phyloP scores from a whole-genome alignment of 2,329 filamentous ascomycete species.

The Epichloe bromicola region DNA sequence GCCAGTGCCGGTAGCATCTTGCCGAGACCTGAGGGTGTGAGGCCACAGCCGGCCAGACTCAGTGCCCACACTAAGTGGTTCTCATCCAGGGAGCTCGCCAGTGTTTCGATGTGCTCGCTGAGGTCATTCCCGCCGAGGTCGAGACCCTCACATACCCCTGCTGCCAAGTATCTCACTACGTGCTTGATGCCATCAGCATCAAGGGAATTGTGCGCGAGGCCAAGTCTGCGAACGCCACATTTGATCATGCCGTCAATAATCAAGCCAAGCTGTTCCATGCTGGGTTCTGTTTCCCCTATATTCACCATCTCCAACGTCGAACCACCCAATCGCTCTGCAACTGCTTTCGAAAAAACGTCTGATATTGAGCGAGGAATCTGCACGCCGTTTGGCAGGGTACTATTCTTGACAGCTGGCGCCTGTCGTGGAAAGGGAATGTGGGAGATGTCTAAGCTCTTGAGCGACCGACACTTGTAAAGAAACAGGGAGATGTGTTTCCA shows the following conservation, averaged over 20 bases:
- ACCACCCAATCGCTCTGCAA: conserved; percentile 66
- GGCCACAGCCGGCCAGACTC: conserved; percentile 73
- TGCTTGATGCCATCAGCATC: conserved; percentile 62
- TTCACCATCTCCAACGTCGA: conserved; percentile 69
- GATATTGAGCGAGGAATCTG: conserved; percentile 23
- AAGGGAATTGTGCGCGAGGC: conserved; percentile 71
- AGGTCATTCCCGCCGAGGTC: conserved; percentile 80
- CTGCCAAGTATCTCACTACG: conserved; percentile 61
- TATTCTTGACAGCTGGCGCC: conserved; percentile 16
- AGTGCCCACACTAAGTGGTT: conserved; percentile 60
- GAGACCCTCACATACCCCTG: conserved; percentile 70
- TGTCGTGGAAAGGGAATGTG: conserved; percentile 61
- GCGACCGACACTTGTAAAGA: conserved; percentile 74
- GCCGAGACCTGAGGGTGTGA: conserved; percentile 60
- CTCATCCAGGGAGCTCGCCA: conserved; percentile 39
- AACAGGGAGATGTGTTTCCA: conserved; percentile 90
- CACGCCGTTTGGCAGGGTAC: conserved; percentile 19
- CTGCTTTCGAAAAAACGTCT: conserved; percentile 54
- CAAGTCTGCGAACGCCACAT: conserved; percentile 65
- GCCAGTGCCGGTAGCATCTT: conserved; percentile 62
- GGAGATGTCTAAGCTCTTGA: conserved; percentile 78
- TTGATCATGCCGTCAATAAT: conserved; percentile 74
- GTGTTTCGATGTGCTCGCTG: conserved; percentile 37
- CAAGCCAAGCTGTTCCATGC: conserved; percentile 54
- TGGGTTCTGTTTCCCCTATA: conserved; percentile 66